A percentile compares a stretch with the other conserved stretches of the same genome.
These are phyloP conservation scores for Anethum foeniculum DNA, from an alignment of 140 eudicot genomes.

Conservation along the genomic window DNA sequence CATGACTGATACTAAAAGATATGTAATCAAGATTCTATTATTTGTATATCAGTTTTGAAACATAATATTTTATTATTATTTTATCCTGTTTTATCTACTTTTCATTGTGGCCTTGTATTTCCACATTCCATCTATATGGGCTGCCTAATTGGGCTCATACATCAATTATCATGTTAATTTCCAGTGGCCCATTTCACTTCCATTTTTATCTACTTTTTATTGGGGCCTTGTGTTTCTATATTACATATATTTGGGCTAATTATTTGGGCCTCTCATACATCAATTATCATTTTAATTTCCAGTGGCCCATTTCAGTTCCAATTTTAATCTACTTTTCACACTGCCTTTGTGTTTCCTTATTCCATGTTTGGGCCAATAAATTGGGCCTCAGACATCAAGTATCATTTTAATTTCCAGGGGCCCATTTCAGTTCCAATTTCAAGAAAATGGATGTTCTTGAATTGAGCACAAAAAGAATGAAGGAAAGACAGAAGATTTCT, in stretches of 20 bases:
- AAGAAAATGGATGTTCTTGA: not conserved
- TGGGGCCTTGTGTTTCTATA: no score
- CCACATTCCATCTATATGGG: constrained; percentile 14
- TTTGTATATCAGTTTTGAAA: not conserved
- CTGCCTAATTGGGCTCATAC: constrained; percentile 9
- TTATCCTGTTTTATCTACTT: constrained; percentile 20
- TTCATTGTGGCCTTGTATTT: constrained; percentile 44
- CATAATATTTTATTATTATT: not conserved
- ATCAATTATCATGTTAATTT: not conserved
- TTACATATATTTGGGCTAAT: no score
- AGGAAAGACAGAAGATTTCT: constrained; percentile 33
- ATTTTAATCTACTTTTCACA: no score
- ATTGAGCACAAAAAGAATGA: constrained; percentile 22
- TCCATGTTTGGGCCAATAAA: no score
- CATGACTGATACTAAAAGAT: constrained; percentile 17
- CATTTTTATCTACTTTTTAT: no score
- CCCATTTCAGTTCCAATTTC: not conserved
- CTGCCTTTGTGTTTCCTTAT: no score
- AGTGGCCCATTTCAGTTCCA: not conserved
- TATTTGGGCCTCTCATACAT: no score
- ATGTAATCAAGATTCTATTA: not conserved
- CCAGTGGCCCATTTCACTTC: not conserved
- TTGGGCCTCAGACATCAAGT: no score
- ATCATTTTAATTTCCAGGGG: no score
- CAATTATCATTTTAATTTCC: no score